Evolutionary conservation across 2,329 filamentous ascomycete species (phyloP).

Genomic region (Cercospora brassicicola): DNA sequence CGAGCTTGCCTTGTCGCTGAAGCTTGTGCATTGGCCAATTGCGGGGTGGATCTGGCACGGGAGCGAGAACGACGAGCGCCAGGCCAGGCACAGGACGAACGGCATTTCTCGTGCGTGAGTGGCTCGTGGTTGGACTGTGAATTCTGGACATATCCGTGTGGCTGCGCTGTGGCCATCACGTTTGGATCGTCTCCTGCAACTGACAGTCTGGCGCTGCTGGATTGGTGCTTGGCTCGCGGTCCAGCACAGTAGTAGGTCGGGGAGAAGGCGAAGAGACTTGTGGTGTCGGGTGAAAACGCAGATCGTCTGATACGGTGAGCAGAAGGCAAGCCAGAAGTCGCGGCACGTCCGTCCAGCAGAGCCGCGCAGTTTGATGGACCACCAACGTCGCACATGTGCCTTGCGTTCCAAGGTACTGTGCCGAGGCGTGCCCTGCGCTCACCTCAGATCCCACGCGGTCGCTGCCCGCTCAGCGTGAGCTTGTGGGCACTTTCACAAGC

Average conservation of each 20-base stretch:
- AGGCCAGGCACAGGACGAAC: not conserved
- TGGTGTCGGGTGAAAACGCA: constrained; percentile 3
- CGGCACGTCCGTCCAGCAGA: not conserved
- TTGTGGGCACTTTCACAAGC: not conserved
- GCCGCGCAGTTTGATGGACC: not conserved
- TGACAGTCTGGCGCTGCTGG: not conserved
- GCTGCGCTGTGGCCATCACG: not conserved
- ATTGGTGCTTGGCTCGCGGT: not conserved
- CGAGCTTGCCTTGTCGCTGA: not conserved
- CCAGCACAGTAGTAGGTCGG: constrained; percentile 5
- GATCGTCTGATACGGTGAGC: constrained; percentile 4
- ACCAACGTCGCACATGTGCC: not conserved
- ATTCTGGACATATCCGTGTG: not conserved
- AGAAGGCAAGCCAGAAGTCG: not conserved
- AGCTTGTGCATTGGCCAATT: constrained; percentile 1
- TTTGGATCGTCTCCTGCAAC: not conserved
- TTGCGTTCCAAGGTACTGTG: not conserved
- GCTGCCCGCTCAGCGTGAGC: not conserved
- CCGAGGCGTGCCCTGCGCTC: not conserved
- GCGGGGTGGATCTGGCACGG: not conserved
- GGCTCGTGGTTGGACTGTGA: not conserved
- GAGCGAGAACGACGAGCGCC: constrained; percentile 18
- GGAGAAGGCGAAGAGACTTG: not conserved
- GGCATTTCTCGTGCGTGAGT: not conserved
- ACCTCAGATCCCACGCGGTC: not conserved